Base-by-base conservation (phyloP, 495 filamentous ascomycete species). In the Cudoniella acicularis region DNA sequence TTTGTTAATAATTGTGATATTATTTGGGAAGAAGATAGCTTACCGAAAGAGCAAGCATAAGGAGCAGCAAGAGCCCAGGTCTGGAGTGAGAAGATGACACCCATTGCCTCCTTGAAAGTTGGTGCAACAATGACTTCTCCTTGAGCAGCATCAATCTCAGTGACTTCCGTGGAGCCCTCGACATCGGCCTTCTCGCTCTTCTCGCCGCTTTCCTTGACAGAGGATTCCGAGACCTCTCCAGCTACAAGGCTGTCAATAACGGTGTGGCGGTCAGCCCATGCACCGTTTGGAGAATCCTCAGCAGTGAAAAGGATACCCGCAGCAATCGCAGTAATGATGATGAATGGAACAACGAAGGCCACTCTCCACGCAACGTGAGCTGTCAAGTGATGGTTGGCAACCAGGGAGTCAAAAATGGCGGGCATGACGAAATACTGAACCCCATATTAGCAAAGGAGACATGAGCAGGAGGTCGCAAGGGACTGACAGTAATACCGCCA, bases 41-140 rank as follows among this genome's bases (percentile, higher is more conserved):
- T n/a, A n/a, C 91, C 91, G 66, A 96, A 96, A 11, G 88, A 87
- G 75, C 89, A 95, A 67, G 86, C 83, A 71, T 96, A 96, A 16
- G 82, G 81, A 13, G 83, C 71, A 24, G 85, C 77, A 49, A 89
- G 81, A 59, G 86, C 83, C 48, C 86, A 68, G 9, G 85, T 87
- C 62, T 91, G 87, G 2, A 82, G 77, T 27, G 83, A 88, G 70
- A 84, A 76, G 41, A 85, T 68, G 2, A 91, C 83, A 0, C 57
- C 53, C 17, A 85, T 26, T 18, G 79, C 76, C 65, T 88, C 85
- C 43, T 76, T 78, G 61, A 85, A 75, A 0, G 85, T 82, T 0
- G 89, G 91, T 40, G 83, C 79, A 24, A 83, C 74, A 24, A 95
- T 73, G 10, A 87, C 73, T 57, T 91, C 87, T 61, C 81, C 77